Evolutionary conservation across 1,284 basidiomycete genomes (phyloP).

Genomic region (Neonothopanus nambi): DNA sequence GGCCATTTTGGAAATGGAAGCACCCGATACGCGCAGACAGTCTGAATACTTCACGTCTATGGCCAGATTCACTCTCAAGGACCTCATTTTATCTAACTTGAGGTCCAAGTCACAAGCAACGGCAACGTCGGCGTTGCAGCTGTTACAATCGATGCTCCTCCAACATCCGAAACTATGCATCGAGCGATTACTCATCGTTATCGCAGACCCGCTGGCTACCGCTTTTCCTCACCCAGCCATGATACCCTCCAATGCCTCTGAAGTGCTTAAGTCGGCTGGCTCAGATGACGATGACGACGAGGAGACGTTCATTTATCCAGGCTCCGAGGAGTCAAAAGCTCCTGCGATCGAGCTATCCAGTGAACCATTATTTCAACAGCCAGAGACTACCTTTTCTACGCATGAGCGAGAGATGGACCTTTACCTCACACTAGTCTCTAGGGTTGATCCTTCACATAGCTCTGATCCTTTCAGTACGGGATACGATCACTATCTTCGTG

Average conservation of each 20-base stretch:
- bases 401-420: constrained; percentile 83
- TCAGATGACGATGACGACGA: constrained; percentile 57
- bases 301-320: constrained; percentile 69
- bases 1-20: constrained; percentile 81
- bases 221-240: constrained; percentile 66
- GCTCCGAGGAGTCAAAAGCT: constrained; percentile 36
- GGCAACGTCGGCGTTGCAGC: constrained; percentile 73
- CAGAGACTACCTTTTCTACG: constrained; percentile 71
- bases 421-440: constrained; percentile 77
- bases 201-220: constrained; percentile 71
- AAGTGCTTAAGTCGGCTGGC: constrained; percentile 8
- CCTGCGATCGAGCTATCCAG: constrained; percentile 16
- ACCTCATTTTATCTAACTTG: constrained; percentile 80
- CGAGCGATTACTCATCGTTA: constrained; percentile 67
- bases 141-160: constrained; percentile 74
- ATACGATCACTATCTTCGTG: constrained; percentile 82
- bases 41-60: constrained; percentile 84
- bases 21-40: constrained; percentile 62
- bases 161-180: constrained; percentile 70
- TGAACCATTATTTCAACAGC: constrained; percentile 51
- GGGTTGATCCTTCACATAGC: constrained; percentile 75
- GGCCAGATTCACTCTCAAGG: constrained; percentile 88
- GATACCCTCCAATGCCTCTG: constrained; percentile 27
- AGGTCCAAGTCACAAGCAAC: constrained; percentile 65
- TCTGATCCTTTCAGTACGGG: constrained; percentile 81